Base-by-base conservation (phyloP, 2,329 filamentous ascomycete species). In the Orbilia quercus region DNA sequence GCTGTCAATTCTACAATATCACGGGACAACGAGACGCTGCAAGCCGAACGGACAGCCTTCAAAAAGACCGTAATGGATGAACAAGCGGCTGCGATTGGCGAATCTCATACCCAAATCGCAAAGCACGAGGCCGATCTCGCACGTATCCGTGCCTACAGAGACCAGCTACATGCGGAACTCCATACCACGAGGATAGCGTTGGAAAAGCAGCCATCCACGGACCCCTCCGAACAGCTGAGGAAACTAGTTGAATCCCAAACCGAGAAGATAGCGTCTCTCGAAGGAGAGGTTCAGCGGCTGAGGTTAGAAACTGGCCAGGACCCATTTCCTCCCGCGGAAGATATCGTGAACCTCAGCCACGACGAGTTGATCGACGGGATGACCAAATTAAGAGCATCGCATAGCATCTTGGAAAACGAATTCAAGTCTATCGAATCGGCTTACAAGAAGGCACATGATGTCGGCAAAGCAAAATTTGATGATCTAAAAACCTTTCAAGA, bases 351-450 rank as follows among this genome's bases (percentile, higher is more conserved):
- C 1, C 79, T 95, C 54, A 83, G 87, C 1, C 78, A 85, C 0
- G 91, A 95, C 28, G 89, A 95, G 66, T 82, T 98, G 58, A 89
- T 88, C 31, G 82, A 85, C 62, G 92, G 90, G 80, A 90, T 92
- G 77, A 84, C 86, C 67, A 90, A 89, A 76, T 82, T 98, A 53
- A 88, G 92, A 78, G 88, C 87, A 76, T 91, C 96, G 79, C 94
- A 93, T 79, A 85, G 89, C 45, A 88, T 95, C 58, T 89, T 99
- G 75, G 93, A 92, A 78, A 89, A 89, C 75, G 95, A 99, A 81
- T 81, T 99, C 63, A 89, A 91, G 1, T 91, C 92, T 0, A 91
- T 99, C 83, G 92, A 96, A 79, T 89, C 88, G 58, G 94, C 94
- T 0, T 97, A 92, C 84, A 96, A 91, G 81, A 94, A 93, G 80